Conservation (phyloP, 306 rosid genomes). For the Quercus gilva region DNA sequence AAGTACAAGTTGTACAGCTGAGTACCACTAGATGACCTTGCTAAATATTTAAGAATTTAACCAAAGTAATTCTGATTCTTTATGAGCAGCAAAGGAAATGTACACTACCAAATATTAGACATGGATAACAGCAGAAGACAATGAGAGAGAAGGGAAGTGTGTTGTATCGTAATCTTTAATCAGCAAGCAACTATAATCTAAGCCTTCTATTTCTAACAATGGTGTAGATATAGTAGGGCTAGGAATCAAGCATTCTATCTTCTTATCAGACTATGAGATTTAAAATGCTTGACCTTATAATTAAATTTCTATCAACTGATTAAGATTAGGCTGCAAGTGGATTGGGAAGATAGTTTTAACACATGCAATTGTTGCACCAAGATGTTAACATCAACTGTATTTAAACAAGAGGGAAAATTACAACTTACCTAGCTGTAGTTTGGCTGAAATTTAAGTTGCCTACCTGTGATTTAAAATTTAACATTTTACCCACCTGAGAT, state of each 20-base stretch:
- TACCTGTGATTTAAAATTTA: too few species aligned
- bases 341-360: neutral
- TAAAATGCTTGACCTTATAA: neutral
- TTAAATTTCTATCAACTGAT: neutral
- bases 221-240: neutral
- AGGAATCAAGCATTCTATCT: neutral
- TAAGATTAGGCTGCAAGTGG: neutral
- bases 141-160: neutral
- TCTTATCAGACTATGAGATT: neutral
- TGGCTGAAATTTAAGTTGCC: too few species aligned
- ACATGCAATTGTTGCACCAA: neutral
- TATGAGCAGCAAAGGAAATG: neutral
- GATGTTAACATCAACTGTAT: neutral
- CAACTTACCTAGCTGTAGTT: too few species aligned
- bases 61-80: neutral
- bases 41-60: constrained; percentile 6
- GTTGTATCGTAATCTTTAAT: neutral
- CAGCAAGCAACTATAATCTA: neutral
- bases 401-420: too few species aligned
- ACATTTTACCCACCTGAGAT: too few species aligned
- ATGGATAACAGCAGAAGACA: neutral
- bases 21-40: neutral
- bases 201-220: neutral
- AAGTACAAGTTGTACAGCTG: neutral
- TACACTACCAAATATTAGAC: neutral